These are phyloP conservation scores for Udeniomyces megalosporus DNA, from an alignment of 768 basidiomycete genomes.

Conservation along the genomic window DNA sequence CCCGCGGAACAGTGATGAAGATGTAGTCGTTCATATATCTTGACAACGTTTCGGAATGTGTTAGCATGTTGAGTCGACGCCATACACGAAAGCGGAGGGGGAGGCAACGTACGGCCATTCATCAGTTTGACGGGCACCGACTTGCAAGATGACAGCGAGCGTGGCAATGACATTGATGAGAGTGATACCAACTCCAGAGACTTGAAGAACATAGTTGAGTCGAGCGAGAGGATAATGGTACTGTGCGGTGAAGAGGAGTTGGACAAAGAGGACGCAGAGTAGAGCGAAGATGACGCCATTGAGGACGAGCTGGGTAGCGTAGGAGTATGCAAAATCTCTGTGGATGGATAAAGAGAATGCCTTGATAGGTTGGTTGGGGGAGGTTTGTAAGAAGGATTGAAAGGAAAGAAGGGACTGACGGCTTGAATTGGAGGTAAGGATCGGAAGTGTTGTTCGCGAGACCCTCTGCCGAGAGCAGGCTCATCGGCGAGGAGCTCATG, in stretches of 20 bases:
- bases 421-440: slow-evolving; percentile 2
- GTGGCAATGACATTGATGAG: slow-evolving; percentile 63
- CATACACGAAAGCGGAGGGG: not conserved
- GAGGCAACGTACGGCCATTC: slow-evolving; percentile 17
- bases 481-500: too few species aligned
- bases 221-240: slow-evolving; percentile 91
- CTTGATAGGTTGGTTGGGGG: not conserved
- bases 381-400: not conserved
- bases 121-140: slow-evolving; percentile 45
- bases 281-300: slow-evolving; percentile 73
- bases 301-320: slow-evolving; percentile 78
- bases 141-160: slow-evolving; percentile 52
- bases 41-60: too few species aligned
- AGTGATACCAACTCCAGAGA: slow-evolving; percentile 65
- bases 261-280: slow-evolving; percentile 66
- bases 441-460: not conserved
- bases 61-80: too few species aligned
- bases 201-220: slow-evolving; percentile 77
- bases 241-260: slow-evolving; percentile 85
- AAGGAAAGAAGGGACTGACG: not conserved
- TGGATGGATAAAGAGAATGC: not conserved
- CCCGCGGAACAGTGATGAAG: slow-evolving; percentile 57
- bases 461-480: too few species aligned
- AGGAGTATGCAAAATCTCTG: slow-evolving; percentile 55
- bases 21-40: slow-evolving; percentile 89